These are phyloP conservation scores for Citrullus mucosospermus DNA, from an alignment of 306 rosid species.

Conservation along the genomic window DNA sequence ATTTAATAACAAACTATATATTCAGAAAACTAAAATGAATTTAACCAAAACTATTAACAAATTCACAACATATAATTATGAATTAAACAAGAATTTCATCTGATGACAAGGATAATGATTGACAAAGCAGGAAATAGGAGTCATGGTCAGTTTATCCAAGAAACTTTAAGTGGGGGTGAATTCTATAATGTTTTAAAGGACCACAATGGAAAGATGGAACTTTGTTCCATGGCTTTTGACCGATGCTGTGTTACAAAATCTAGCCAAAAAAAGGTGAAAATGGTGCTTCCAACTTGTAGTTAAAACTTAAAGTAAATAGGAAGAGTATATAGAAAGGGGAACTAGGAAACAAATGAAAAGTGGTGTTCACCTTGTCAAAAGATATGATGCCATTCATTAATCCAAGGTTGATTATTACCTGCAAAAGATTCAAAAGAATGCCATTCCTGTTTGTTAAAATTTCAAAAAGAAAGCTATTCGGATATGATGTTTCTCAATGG, in stretches of 20 bases:
- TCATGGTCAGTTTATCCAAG: background rate
- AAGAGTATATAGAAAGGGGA: background rate
- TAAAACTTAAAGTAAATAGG: background rate
- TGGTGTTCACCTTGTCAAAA: slow-evolving; percentile 63
- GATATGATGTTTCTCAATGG: background rate
- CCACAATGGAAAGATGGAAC: background rate
- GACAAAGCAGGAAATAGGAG: background rate
- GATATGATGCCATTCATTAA: slow-evolving; percentile 64
- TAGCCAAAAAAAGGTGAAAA: background rate
- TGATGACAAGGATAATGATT: background rate
- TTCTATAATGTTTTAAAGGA: background rate
- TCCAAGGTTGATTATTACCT: slow-evolving; percentile 75
- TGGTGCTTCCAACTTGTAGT: background rate
- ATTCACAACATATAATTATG: background rate
- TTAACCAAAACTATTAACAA: too few species aligned
- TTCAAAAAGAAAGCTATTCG: background rate
- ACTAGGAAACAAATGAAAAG: slow-evolving; percentile 3
- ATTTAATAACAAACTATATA: too few species aligned
- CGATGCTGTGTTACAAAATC: background rate
- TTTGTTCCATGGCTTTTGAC: background rate
- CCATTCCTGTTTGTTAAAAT: background rate
- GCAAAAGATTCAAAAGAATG: slow-evolving; percentile 27
- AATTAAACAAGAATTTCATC: slow-evolving; percentile 4
- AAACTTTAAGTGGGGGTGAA: background rate
- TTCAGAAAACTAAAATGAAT: too few species aligned